These are phyloP conservation scores for Cerioporus squamosus DNA, from an alignment of 1,284 basidiomycete genomes.

Conservation along the genomic window DNA sequence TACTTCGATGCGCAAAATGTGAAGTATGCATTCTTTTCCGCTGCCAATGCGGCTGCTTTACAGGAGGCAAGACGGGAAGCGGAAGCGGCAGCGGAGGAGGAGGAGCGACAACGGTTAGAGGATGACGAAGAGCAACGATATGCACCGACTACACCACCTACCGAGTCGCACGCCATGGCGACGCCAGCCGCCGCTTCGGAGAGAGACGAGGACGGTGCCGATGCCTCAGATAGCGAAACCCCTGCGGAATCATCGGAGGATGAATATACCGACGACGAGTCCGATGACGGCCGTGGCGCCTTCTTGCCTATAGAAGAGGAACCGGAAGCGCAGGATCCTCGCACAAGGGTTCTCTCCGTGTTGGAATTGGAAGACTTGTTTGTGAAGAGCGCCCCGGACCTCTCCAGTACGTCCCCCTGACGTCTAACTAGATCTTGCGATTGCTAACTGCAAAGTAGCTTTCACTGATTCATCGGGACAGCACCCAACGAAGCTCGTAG, in stretches of 20 bases:
- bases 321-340: constrained; percentile 60
- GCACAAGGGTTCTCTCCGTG: constrained; percentile 85
- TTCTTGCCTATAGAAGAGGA: constrained; percentile 52
- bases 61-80: constrained; percentile 76
- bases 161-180: constrained; percentile 42
- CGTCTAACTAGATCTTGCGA: neutral
- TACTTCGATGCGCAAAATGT: constrained; percentile 88
- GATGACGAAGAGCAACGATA: neutral
- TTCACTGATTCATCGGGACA: constrained; percentile 71
- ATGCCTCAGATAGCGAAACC: constrained; percentile 35
- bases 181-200: constrained; percentile 19
- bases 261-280: constrained; percentile 22
- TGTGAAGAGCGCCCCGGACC: constrained; percentile 74
- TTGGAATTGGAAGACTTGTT: constrained; percentile 92
- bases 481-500: constrained; percentile 72
- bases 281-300: constrained; percentile 10
- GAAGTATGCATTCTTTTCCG: constrained; percentile 95
- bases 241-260: constrained; percentile 19
- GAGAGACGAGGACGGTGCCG: constrained; percentile 26
- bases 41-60: constrained; percentile 84
- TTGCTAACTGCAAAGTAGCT: constrained; percentile 43
- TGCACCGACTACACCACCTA: constrained; percentile 7
- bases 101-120: constrained; percentile 18
- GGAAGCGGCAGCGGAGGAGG: constrained; percentile 37
- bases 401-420: constrained; percentile 58